phyloP scores from a whole-genome alignment of 257 asterid genomes.

The Fraxinus anomala region DNA sequence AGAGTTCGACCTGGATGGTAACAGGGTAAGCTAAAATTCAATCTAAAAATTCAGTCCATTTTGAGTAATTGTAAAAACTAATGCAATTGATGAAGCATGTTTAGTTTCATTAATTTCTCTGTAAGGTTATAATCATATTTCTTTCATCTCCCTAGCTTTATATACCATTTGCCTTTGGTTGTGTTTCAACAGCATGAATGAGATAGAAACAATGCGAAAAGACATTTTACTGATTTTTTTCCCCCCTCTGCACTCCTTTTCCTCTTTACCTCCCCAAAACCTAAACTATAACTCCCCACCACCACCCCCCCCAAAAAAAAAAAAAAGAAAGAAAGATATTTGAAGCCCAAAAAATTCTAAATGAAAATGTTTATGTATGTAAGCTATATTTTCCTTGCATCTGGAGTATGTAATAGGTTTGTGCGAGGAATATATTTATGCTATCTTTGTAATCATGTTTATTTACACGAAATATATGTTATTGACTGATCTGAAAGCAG shows the following conservation, averaged over 20 bases:
- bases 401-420: neutral
- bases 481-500: too few species aligned
- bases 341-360: neutral
- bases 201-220: neutral
- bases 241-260: too few species aligned
- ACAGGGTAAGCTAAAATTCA: constrained; percentile 61
- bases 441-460: too few species aligned
- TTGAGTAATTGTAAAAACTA: neutral
- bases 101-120: neutral
- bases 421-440: neutral
- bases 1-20: constrained; percentile 96
- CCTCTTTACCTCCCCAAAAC: too few species aligned
- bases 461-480: too few species aligned
- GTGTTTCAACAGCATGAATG: neutral
- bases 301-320: too few species aligned
- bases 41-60: constrained; percentile 1
- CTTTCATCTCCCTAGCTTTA: neutral
- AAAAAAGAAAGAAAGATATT: neutral
- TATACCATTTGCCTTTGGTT: neutral
- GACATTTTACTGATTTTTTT: too few species aligned
- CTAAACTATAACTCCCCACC: too few species aligned
- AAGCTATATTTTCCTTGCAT: neutral
- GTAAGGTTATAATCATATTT: neutral
- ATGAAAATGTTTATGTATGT: neutral
- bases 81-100: constrained; percentile 10